Evolutionary conservation across 352 stramenopile genomes (phyloP), one percentile per base, ranked within the genome.

Genomic region (Pythium inflatum): DNA sequence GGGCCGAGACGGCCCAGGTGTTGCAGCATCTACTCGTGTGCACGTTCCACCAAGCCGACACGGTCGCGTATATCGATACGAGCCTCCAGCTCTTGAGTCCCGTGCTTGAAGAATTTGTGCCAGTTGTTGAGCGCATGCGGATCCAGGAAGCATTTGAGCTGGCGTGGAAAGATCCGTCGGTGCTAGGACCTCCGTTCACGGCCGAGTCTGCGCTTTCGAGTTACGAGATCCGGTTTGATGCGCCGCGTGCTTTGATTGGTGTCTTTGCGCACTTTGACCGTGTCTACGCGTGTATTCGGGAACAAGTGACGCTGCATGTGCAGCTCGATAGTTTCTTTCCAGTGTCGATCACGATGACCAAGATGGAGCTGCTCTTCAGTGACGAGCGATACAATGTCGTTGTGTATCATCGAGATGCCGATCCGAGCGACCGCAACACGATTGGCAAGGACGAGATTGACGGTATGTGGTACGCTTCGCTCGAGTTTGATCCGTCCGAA

Each of bases 1-100:
- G 83, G 82, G 74, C 82, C 7, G 82, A 90, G 70, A 88, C 79
- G 7, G 78, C 81, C 49, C 87, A 94, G 57, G 82, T 94, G 43
- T 61, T 96, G 7, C 82, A 89, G 66, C 82, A 94, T 41, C 65
- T 96, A 8, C 69, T 94, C 7, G 74, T 86, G 6, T 96, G 88
- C 64, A 89, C 82, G 4, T 89, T 87, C n/a, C 79, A 79, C 3
- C 84, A 94, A 57, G 81, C 77, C 22, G 87, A 96, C 71, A 91
- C 77, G 27, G 73, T 75, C 3, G 85, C 85, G 2, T 96, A 86
- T 51, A 77, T 96, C 33, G 88, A 94, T 63, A 92, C 83, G 56
- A 85, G 77, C 30, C 72, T 96, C 49, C 88, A 96, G 53, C 70
- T 96, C 2, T 62, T 96, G 53, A 92, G 83, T 27, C 87, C 88